Percentiles rank a stretch among this genome's conserved stretches.
Evolutionary conservation across 352 stramenopile species (phyloP).

Genomic region (Phytophthora vignae): DNA sequence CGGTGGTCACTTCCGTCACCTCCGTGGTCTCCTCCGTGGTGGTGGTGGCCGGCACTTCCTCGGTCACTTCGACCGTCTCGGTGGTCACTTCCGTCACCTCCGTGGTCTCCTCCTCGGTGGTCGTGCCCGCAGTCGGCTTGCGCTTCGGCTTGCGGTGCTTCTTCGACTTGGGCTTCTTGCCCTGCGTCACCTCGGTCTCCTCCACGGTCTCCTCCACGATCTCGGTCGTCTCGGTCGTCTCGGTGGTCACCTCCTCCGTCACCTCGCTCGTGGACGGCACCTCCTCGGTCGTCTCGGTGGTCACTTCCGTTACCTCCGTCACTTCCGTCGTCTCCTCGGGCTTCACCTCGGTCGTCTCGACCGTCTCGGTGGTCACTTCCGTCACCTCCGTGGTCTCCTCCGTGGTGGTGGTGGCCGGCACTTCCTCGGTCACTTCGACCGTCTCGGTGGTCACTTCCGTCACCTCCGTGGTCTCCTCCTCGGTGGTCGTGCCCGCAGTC

Average conservation of each 20-base stretch:
- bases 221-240: neutral
- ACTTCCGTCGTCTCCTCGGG: constrained; percentile 3
- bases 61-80: neutral
- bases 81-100: constrained; percentile 4
- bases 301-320: constrained; percentile 2
- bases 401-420: neutral
- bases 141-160: too few species aligned
- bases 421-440: constrained; percentile 11
- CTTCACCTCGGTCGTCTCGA: constrained; percentile 6
- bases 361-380: constrained; percentile 12
- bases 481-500: too few species aligned
- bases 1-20: neutral
- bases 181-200: too few species aligned
- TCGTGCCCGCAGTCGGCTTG: too few species aligned
- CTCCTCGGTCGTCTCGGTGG: neutral
- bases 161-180: too few species aligned
- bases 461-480: too few species aligned
- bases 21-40: too few species aligned
- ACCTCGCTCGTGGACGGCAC: neutral
- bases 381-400: constrained; percentile 2
- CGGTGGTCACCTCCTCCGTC: neutral
- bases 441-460: too few species aligned
- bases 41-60: too few species aligned
- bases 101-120: too few species aligned
- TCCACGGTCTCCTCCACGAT: neutral